Conservation (phyloP, 257 asterid genomes). For the Salvia splendens region DNA sequence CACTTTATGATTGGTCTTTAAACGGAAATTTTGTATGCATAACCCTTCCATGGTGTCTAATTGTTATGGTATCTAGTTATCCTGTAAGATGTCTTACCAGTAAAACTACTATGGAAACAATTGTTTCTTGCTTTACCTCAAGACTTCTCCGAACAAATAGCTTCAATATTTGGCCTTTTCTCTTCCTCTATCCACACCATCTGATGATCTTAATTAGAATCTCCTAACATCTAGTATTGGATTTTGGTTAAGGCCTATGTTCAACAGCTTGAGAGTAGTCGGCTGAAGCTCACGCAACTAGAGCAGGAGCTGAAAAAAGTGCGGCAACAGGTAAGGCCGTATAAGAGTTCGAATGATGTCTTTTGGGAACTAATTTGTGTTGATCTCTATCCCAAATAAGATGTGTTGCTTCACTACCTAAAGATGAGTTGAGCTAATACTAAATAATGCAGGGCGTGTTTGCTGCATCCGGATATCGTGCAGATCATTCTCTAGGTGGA, state of each 20-base stretch:
- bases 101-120: no score
- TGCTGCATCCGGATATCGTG: conserved; percentile 44
- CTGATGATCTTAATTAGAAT: no score
- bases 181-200: no score
- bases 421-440: background rate
- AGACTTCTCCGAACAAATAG: no score
- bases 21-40: background rate
- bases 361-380: background rate
- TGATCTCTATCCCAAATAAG: background rate
- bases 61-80: no score
- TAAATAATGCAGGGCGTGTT: conserved; percentile 48
- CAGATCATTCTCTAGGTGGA: conserved; percentile 53
- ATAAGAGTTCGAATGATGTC: no score
- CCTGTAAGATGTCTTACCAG: no score
- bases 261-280: conserved; percentile 87
- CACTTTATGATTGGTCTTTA: background rate
- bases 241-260: conserved; percentile 69
- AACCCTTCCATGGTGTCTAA: background rate
- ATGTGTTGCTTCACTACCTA: background rate
- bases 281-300: conserved; percentile 68
- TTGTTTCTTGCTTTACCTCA: no score
- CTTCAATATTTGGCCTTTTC: no score
- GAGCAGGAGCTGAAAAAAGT: conserved; percentile 83
- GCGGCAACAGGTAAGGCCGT: conserved; percentile 67
- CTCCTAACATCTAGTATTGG: conserved; percentile 19